Base-by-base conservation (phyloP, 163 green algal species). In the Scenedesmus sp. region DNA sequence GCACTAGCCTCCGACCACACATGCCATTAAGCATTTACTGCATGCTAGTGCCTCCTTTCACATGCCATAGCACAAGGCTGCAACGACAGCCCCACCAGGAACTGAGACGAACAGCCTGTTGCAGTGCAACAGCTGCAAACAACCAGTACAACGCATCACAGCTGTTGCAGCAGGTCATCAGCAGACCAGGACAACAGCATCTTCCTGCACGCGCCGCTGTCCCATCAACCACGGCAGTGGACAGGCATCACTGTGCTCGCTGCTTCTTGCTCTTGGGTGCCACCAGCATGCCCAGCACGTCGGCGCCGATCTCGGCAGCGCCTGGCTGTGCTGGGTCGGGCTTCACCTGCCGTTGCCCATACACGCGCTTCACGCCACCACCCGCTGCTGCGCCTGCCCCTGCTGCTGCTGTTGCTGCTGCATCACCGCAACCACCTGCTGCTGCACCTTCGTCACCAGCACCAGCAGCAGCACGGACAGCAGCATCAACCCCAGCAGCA, bases 291-390 rank as follows among this genome's bases (percentile, higher is more conserved):
- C 72, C 46, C 46, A 90, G 35, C 44, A 90, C 65, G 18, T 90
- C 85, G 1, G 78, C 72, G 1, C 72, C 70, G 33, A 90, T 73
- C 18, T 53, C 49, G 26, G 72, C 65, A 37, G 85, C 85, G 4
- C 85, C 85, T 16, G 73, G 65, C 40, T 56, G 35, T 13, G 68
- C 9, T 37, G 85, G 85, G 40, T 84, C 85, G 6, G 30, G 18
- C 72, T 90, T 90, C 33, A 53, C 85, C 33, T 83, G 33, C 44
- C 85, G 85, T 72, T 90, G 85, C 18, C 85, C 85, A 42, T 90
- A 90, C 46, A 76, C 15, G 4, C 85, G 46, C 72, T 90, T 90
- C 6, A 85, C 46, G 16, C 68, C 68, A 33, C 22, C 85, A 15
- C 15, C 70, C 18, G 13, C 46, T 16, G 20, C 51, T n/a, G 49